phyloP scores from a whole-genome alignment of 176 grass and related monocot genomes.

The Triticum turgidum region DNA sequence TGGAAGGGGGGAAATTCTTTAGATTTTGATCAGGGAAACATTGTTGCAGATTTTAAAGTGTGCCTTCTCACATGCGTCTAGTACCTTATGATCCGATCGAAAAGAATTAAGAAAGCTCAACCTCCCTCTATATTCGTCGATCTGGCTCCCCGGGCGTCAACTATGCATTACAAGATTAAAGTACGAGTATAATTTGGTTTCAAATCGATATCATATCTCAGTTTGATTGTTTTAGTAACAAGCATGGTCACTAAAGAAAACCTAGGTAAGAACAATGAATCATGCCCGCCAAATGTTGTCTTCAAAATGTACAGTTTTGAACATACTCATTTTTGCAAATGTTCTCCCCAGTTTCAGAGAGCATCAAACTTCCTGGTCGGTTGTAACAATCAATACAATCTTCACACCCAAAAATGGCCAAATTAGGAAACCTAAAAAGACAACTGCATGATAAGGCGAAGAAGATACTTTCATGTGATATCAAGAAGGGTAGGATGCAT shows the following conservation, averaged over 20 bases:
- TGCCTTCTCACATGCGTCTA: neutral
- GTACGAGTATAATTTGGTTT: neutral
- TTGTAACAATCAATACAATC: conserved; percentile 28
- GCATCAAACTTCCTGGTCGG: neutral
- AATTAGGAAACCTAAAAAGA: conserved; percentile 1
- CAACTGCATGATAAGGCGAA: neutral
- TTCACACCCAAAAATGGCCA: conserved; percentile 27
- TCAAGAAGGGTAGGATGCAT: conserved; percentile 64
- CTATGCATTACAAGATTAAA: neutral
- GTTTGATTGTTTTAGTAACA: neutral
- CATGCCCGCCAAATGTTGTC: neutral
- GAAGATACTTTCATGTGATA: conserved; percentile 33
- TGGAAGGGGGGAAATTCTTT: neutral
- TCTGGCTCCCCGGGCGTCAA: neutral
- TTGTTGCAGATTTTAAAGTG: neutral
- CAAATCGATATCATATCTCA: neutral
- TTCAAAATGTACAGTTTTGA: conserved; percentile 20
- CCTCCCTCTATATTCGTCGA: neutral
- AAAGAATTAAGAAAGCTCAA: neutral
- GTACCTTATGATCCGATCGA: neutral
- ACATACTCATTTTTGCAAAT: too few species aligned
- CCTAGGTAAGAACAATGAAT: neutral
- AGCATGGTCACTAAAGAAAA: neutral
- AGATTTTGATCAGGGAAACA: too few species aligned
- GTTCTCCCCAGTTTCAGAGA: neutral